Conservation (phyloP, 495 filamentous ascomycete genomes). For the Hypoxylon fuscum region DNA sequence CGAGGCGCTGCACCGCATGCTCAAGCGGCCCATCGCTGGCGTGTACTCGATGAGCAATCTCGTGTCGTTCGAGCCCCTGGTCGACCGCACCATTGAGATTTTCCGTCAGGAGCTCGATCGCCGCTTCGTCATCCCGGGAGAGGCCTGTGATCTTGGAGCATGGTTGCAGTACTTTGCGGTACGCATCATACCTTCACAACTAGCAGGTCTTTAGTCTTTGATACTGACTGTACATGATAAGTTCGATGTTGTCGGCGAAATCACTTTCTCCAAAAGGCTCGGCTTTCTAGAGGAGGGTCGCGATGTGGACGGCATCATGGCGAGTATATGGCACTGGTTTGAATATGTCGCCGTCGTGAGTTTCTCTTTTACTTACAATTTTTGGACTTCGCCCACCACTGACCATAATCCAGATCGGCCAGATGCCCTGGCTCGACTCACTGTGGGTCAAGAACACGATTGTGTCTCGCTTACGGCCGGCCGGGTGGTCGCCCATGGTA, state of each 20-base stretch:
- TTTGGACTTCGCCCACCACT: neutral
- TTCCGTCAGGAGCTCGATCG: slow-evolving; percentile 49
- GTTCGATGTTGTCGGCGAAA: slow-evolving; percentile 67
- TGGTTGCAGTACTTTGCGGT: slow-evolving; percentile 58
- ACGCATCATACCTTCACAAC: neutral
- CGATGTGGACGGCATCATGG: slow-evolving; percentile 61
- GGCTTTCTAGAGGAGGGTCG: slow-evolving; percentile 62
- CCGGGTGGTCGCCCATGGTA: slow-evolving; percentile 15
- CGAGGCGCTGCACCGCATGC: slow-evolving; percentile 47
- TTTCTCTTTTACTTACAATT: neutral
- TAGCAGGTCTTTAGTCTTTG: neutral
- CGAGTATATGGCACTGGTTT: slow-evolving; percentile 46
- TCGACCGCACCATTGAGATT: slow-evolving; percentile 19
- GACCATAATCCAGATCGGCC: slow-evolving; percentile 38
- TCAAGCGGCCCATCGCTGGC: slow-evolving; percentile 49
- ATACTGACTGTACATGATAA: neutral
- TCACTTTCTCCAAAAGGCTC: slow-evolving; percentile 64
- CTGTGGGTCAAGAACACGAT: slow-evolving; percentile 10
- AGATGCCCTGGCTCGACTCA: slow-evolving; percentile 53
- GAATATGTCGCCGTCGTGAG: slow-evolving; percentile 42
- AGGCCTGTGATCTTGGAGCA: slow-evolving; percentile 40
- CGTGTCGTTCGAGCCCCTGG: slow-evolving; percentile 16
- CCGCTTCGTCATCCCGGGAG: slow-evolving; percentile 41
- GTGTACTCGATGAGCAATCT: slow-evolving; percentile 54
- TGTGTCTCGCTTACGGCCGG: slow-evolving; percentile 9